Percentiles rank a stretch among this genome's conserved stretches.
These are phyloP conservation scores for Colletotrichum echinochloae DNA, from an alignment of 2,329 filamentous ascomycete species.

Conservation along the genomic window DNA sequence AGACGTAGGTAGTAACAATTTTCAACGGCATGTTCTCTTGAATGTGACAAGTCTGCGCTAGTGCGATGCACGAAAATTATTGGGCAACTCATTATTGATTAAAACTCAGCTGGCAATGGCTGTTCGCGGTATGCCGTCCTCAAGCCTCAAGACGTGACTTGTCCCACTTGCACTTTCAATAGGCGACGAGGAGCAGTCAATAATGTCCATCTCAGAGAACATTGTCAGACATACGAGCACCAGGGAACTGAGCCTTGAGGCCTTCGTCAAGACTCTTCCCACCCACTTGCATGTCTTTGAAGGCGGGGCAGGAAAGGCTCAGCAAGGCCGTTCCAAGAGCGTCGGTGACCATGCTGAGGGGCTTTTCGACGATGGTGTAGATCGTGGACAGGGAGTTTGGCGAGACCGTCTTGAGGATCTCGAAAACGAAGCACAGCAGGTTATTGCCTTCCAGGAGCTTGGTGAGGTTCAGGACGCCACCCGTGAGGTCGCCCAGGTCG, in stretches of 20 bases:
- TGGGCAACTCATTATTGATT: no score
- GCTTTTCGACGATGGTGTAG: constrained; percentile 48
- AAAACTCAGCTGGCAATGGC: not conserved
- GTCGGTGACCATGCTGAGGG: constrained; percentile 50
- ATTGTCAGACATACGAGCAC: constrained; percentile 11
- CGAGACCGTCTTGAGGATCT: constrained; percentile 53
- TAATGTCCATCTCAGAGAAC: constrained; percentile 7
- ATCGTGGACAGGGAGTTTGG: constrained; percentile 57
- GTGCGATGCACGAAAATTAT: not conserved
- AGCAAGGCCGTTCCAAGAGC: constrained; percentile 47
- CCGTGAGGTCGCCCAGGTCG: constrained; percentile 55
- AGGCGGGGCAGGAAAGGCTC: constrained; percentile 47
- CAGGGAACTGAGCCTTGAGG: constrained; percentile 25
- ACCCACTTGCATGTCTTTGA: constrained; percentile 46
- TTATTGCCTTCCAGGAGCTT: constrained; percentile 61
- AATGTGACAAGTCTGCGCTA: not conserved
- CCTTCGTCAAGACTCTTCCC: constrained; percentile 41
- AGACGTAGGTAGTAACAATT: not conserved
- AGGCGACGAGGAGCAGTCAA: not conserved
- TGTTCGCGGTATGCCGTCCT: no score
- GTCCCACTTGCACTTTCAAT: not conserved
- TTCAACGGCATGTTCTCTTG: not conserved
- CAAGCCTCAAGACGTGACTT: not conserved
- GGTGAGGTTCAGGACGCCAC: constrained; percentile 56
- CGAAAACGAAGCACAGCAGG: constrained; percentile 54